Percentiles rank a stretch among this genome's conserved stretches.
Conservation (phyloP, 2,329 filamentous ascomycete genomes). For the Madurella fahalii region DNA sequence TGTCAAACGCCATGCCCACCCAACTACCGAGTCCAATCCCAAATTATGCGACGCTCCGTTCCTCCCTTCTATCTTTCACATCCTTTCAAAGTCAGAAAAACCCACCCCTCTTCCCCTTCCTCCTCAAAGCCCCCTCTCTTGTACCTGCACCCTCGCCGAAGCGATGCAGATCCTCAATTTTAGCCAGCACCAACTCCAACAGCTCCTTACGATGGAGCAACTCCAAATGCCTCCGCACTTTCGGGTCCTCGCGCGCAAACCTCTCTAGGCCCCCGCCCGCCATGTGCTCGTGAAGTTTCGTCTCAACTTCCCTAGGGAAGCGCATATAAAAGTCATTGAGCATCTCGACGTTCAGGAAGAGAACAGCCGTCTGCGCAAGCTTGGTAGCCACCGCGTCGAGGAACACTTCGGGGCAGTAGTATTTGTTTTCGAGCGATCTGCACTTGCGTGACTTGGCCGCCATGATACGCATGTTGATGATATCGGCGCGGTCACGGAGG, state of each 20-base stretch:
- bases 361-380: constrained; percentile 86
- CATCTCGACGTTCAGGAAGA: constrained; percentile 96
- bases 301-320: constrained; percentile 88
- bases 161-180: constrained; percentile 88
- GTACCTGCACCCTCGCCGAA: constrained; percentile 57
- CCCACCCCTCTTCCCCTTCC: constrained; percentile 4
- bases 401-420: constrained; percentile 95
- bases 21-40: not conserved
- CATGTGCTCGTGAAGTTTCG: constrained; percentile 76
- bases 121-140: not conserved
- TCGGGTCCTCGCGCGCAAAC: constrained; percentile 90
- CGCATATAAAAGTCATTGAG: constrained; percentile 97
- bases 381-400: constrained; percentile 96
- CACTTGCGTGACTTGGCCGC: constrained; percentile 92
- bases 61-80: not conserved
- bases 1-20: too few relatives aligned
- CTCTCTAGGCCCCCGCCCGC: constrained; percentile 76
- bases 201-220: constrained; percentile 89
- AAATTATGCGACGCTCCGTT: not conserved
- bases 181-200: constrained; percentile 85
- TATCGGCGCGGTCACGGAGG: constrained; percentile 83
- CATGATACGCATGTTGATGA: constrained; percentile 83
- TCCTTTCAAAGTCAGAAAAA: not conserved
- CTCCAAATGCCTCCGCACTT: constrained; percentile 83
- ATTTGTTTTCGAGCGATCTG: constrained; percentile 78